Conservation (phyloP, 352 stramenopile species). For the Phytopythium oedochilum region DNA sequence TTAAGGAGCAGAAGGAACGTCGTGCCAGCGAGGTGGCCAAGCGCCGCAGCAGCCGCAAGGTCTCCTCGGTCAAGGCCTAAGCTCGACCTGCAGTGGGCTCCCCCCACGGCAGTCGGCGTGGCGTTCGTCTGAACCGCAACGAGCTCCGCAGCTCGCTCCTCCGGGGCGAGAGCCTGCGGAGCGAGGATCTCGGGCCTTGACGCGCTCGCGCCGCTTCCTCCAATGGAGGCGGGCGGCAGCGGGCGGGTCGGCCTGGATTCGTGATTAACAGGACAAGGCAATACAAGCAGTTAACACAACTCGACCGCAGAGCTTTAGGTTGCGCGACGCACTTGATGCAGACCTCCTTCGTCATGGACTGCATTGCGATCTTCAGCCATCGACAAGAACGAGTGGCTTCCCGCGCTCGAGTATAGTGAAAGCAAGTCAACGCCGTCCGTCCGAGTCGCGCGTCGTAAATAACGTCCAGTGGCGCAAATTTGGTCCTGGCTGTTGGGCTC, state of each 20-base stretch:
- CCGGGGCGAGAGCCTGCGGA: not conserved
- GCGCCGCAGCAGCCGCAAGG: slow-evolving; percentile 96
- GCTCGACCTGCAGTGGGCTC: slow-evolving; percentile 22
- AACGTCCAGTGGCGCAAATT: slow-evolving; percentile 1
- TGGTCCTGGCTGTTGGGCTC: no score
- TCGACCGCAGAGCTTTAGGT: not conserved
- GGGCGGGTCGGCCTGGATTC: not conserved
- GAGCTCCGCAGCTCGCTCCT: not conserved
- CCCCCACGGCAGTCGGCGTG: slow-evolving; percentile 5
- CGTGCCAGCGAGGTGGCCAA: slow-evolving; percentile 97
- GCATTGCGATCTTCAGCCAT: not conserved
- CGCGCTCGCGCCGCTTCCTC: not conserved
- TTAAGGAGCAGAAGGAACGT: slow-evolving; percentile 98
- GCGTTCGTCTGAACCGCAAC: slow-evolving; percentile 2
- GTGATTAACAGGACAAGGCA: slow-evolving; percentile 9
- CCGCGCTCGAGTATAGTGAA: not conserved
- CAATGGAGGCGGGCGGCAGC: not conserved
- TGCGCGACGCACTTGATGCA: no score
- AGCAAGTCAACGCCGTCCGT: not conserved
- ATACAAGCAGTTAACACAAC: slow-evolving; percentile 4
- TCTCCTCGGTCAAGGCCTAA: slow-evolving; percentile 90
- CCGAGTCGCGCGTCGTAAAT: not conserved
- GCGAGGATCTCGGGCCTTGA: not conserved
- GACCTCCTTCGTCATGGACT: no score
- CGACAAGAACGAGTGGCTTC: not conserved